Evolutionary conservation across 2,329 filamentous ascomycete genomes (phyloP), one percentile per base, ranked within the genome.

Genomic region (Pseudopithomyces maydicus): DNA sequence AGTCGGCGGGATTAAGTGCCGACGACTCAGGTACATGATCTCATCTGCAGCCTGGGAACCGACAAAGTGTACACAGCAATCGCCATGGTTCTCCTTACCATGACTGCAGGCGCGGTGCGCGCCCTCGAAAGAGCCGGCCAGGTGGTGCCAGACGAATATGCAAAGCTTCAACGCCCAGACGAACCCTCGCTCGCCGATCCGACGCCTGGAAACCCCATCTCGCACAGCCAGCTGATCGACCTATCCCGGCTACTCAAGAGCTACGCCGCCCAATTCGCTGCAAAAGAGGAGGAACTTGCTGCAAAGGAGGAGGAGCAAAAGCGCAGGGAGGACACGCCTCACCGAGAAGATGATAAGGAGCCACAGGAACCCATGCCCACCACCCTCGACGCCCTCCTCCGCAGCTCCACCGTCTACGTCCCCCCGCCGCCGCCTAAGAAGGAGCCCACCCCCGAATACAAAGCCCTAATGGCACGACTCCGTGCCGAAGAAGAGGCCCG

Each of bases 401-500:
- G 81, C 54, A 90, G 91, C 44, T 86, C 91, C 23, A 82, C 73
- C 52, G 79, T 96, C 61, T 96, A 96, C 75, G 76, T 87, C 10
- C 85, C 91, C n/a, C 91, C 92, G n/a, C 89, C 90, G 14, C 85
- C 88, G 5, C 87, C 89, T 4, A 96, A 92, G 71, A 58, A 54
- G 17, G 19, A 50, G 33, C 70, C 96, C 87, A 89, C 89, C 1
- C 80, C 87, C 7, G 90, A 96, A 77, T 98, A 94, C 79, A 90
- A 91, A 74, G 89, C 88, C 6, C 81, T 97, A 1, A 98, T 98
- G 92, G 87, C 88, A 22, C 87, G 89, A 15, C 86, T 99, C 19
- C 91, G 92, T 61, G 86, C 84, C 58, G 88, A 95, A 68, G 90
- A 94, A 78, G 93, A 98, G 80, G 85, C 88, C 63, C 86, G 89